Evolutionary conservation across 345 rosid species (phyloP), one percentile per base, ranked within the genome.

Genomic region (Murraya koenigii): DNA sequence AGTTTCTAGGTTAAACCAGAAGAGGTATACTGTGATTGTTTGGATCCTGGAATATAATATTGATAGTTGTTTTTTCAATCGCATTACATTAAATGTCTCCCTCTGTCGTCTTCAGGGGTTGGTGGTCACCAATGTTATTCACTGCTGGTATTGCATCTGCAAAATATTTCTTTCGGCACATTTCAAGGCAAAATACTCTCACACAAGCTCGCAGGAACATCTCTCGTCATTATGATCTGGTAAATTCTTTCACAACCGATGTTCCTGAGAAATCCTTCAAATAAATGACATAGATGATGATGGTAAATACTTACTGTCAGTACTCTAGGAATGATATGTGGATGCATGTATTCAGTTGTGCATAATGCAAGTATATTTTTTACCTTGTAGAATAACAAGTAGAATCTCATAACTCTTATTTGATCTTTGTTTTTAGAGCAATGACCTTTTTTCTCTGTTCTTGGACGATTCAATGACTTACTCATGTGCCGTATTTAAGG

Each of bases 131-230:
- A 25, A 62, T 89, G 85, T 75, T 95, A 65, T 75, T 90, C 59
- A 91, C 98, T 7, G 96, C 98, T 2, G 85, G 92, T 75, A 72
- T 93, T 69, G 85, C 96, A 63, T 93, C 94, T n/a, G 92, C 97
- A 69, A 92, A 93, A 80, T 89, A 92, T 66, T 95, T 93, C 82
- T 77, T 89, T 39, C 90, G 79, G 83, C 99, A 93, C 82, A 86
- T 90, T 23, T 87, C 88, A 22, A 88, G 99, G 76, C 89, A 87
- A 75, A 95, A 93, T 80, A 93, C 93, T 23, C 85, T 93, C 28
- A 93, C 94, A 55, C 99, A 95, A 87, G 96, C 99, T 82, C 93
- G 97, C n/a, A 82, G 98, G 82, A 95, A 95, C 68, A 90, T 92
- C 71, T 92, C 98, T 75, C 92, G 89, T 32, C 98, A 93, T 82